phyloP scores from a whole-genome alignment of 805 yeast species.

The Yamadazyma akitaensis region DNA sequence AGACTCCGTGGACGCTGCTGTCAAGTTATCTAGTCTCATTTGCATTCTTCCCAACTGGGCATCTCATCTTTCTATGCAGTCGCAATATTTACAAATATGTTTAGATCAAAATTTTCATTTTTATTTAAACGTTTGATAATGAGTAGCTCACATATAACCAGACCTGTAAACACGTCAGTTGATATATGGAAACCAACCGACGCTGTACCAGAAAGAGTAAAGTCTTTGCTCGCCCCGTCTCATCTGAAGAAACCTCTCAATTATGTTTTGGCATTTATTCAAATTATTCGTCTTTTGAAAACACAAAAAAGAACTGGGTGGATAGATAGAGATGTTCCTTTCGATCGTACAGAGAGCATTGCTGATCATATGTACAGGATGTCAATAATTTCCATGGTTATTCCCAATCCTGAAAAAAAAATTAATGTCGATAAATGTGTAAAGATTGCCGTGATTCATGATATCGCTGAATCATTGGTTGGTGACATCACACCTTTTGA shows the following conservation, averaged over 20 bases:
- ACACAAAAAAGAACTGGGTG: slow-evolving; percentile 89
- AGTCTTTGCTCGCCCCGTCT: slow-evolving; percentile 30
- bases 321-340: slow-evolving; percentile 62
- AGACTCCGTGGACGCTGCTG: too few species aligned
- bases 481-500: slow-evolving; percentile 90
- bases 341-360: slow-evolving; percentile 61
- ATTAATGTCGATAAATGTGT: slow-evolving; percentile 68
- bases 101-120: background rate
- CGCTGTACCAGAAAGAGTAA: slow-evolving; percentile 48
- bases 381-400: slow-evolving; percentile 75
- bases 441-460: slow-evolving; percentile 86
- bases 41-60: background rate
- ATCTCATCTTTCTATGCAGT: slow-evolving; percentile 7
- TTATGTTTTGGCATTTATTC: slow-evolving; percentile 56
- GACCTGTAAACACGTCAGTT: slow-evolving; percentile 3
- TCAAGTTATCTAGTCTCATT: too few species aligned
- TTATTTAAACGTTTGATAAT: background rate
- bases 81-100: slow-evolving; percentile 11
- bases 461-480: slow-evolving; percentile 88
- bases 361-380: slow-evolving; percentile 97
- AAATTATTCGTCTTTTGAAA: slow-evolving; percentile 69
- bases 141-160: slow-evolving; percentile 1
- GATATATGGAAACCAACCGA: slow-evolving; percentile 51
- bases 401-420: slow-evolving; percentile 40
- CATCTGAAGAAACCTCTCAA: slow-evolving; percentile 27